phyloP scores from a whole-genome alignment of 1,284 basidiomycete genomes.

The Agroathelia rolfsii region DNA sequence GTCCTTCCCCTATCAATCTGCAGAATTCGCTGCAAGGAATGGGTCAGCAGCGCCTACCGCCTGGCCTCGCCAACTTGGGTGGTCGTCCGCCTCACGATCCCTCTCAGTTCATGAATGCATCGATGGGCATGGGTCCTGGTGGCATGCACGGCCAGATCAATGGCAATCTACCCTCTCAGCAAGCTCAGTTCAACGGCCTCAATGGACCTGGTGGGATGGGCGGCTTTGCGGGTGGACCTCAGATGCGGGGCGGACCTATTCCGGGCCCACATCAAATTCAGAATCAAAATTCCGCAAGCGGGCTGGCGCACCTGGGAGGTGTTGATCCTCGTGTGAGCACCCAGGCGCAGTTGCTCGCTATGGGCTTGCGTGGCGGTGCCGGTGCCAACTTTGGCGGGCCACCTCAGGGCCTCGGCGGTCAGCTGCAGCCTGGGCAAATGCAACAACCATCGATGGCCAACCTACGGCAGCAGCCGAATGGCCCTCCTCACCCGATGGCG shows the following conservation, averaged over 20 bases:
- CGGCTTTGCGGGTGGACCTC: constrained; percentile 37
- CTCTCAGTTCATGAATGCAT: constrained; percentile 49
- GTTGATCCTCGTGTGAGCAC: constrained; percentile 46
- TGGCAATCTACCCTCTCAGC: constrained; percentile 34
- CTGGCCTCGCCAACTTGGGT: constrained; percentile 72
- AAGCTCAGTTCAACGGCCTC: constrained; percentile 44
- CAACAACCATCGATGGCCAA: too few species aligned
- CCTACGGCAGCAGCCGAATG: too few species aligned
- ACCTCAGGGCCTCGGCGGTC: too few species aligned
- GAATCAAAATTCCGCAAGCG: constrained; percentile 32
- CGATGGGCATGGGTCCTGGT: constrained; percentile 34
- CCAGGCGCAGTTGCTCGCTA: too few species aligned
- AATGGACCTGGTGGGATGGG: constrained; percentile 27
- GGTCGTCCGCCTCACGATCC: constrained; percentile 72
- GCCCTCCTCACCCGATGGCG: constrained; percentile 46
- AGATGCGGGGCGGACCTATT: constrained; percentile 41
- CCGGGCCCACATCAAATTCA: constrained; percentile 41
- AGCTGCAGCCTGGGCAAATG: too few species aligned
- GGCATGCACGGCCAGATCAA: constrained; percentile 37
- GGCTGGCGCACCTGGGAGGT: constrained; percentile 39
- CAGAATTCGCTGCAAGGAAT: constrained; percentile 35
- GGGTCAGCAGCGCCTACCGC: constrained; percentile 55
- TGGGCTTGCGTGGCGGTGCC: too few species aligned
- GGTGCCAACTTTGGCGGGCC: too few species aligned
- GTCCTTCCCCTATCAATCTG: constrained; percentile 49